Base-by-base conservation (phyloP, 306 rosid species). In the Rosa rugosa region DNA sequence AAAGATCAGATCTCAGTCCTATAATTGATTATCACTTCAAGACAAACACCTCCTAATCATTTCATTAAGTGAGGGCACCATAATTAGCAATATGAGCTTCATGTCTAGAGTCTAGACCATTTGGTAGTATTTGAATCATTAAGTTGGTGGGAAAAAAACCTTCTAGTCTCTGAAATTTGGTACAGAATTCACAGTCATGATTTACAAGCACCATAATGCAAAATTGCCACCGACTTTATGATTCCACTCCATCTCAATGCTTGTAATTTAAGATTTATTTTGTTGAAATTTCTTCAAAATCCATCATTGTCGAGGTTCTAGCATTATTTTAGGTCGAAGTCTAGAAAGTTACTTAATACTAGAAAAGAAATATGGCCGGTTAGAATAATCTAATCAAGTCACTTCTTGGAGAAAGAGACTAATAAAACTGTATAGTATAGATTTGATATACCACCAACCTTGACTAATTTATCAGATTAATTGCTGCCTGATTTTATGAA, bases 381-480 rank as follows among this genome's bases (percentile, higher is more conserved):
- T 74, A 38, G 10, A 74, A 57, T 73, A 72, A 53, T 36, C 4
- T n/a, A 56, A 23, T 74, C 42, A 36, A 72, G 25, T 51, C 47
- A 57, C 54, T 22, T 8, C 36, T 31, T 31, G 36, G 23, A 42
- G 25, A 57, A 42, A 41, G n/a, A 11, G 27, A 75, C 69, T 49
- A 49, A 41, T 4, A 22, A 59, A 57, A 44, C 12, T 69, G 10
- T 27, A 72, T 54, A 42, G 36, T 56, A 46, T 59, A 31, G 77
- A 81, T 69, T 69, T 75, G 80, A 81, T 59, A 70, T 57, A 59
- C 68, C 73, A 81, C 64, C 84, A 59, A 81, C 80, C 75, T 20
- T 31, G 34, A 75, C 38, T 80, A 75, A 67, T 75, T 20, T 8
- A 67, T 65, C 41, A 23, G 64, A 73, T 36, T n/a, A 38, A 40